Evolutionary conservation across 148 eudicot species (phyloP), one percentile per base, ranked within the genome.

Genomic region (Chenopodium quinoa): DNA sequence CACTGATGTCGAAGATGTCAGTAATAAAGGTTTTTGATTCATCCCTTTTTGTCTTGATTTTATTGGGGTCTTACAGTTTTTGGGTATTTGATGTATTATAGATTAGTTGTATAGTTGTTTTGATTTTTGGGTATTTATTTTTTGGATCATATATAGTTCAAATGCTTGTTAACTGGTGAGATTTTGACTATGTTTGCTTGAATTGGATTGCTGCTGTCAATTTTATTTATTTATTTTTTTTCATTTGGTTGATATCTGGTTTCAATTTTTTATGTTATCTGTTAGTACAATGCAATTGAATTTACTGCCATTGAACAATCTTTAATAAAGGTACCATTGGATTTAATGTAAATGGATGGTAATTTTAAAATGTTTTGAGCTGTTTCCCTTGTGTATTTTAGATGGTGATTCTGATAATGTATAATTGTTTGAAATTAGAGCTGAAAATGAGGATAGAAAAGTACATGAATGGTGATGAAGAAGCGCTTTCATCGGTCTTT

Each of bases 401-500:
- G n/a, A 62, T 31, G n/a, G 54, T 40, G 40, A 50, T 74, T 62
- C 23, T 78, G 27, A 79, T 67, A 40, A 25, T 54, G 29, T 31
- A 37, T 71, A 37, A 25, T 4, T 72, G 73, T 76, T 56, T 86
- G 80, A 37, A 66, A 83, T 64, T 88, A 96, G 99, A 91, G 81
- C 86, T 93, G 81, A 91, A 91, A 82, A 65, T 16, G 75, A 85
- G 89, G 81, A 81, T 93, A 58, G 88, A 91, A 22, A 88, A 92
- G 83, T 93, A 90, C 87, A 85, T 90, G 44, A 69, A 87, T 25
- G 89, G 82, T 74, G 91, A 91, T 73, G 94, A 81, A 66, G 93
- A 87, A 81, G 92, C 83, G 7, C 87, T 92, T 32, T 88, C 90
- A 40, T 76, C 87, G 25, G 73, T 93, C 71, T 44, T 92, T 23